These are phyloP conservation scores for Ophiocytium majus DNA, from an alignment of 352 stramenopile genomes.

Conservation along the genomic window DNA sequence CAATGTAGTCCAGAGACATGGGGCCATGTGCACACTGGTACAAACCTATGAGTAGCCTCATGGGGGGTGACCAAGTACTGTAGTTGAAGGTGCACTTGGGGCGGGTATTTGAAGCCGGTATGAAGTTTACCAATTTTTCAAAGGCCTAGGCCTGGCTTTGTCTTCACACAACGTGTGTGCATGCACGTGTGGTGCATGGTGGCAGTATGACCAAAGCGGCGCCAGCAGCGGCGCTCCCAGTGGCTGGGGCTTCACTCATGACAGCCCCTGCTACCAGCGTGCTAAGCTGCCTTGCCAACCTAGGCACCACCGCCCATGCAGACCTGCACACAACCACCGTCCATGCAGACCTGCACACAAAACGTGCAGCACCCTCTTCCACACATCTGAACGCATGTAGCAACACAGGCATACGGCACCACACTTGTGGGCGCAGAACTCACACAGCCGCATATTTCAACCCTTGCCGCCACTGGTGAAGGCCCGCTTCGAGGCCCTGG, in stretches of 20 bases:
- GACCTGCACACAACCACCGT: not conserved
- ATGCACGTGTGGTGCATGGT: no score
- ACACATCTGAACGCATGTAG: not conserved
- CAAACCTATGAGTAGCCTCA: not conserved
- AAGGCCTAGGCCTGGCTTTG: no score
- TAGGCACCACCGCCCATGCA: not conserved
- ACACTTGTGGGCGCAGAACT: no score
- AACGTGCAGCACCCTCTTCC: not conserved
- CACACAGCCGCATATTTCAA: no score
- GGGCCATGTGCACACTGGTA: not conserved
- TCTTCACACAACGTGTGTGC: no score
- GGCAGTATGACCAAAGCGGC: no score
- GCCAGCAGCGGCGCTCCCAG: no score
- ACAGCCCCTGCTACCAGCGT: no score
- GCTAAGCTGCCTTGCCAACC: no score
- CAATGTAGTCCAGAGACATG: not conserved
- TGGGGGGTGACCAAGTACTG: not conserved
- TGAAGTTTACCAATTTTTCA: not conserved
- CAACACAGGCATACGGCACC: not conserved
- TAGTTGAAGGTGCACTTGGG: no score
- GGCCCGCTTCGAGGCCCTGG: slow-evolving; percentile 41
- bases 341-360: not conserved
- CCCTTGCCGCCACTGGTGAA: not conserved
- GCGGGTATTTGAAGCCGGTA: not conserved
- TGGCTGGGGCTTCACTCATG: no score